phyloP scores from a whole-genome alignment of 305 asterid species.

The Rubia tinctorum region DNA sequence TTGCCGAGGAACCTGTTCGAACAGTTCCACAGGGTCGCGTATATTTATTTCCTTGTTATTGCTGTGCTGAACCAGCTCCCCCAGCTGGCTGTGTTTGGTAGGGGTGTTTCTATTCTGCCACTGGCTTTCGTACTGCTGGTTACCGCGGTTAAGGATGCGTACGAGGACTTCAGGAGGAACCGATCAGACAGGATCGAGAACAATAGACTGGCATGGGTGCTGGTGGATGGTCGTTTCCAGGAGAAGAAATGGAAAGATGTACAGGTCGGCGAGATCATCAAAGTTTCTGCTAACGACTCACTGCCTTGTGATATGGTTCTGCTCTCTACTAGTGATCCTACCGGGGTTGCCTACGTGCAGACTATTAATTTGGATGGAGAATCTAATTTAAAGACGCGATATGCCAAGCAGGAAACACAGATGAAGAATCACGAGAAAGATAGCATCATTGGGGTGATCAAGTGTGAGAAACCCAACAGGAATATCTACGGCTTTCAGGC shows the following conservation, averaged over 20 bases:
- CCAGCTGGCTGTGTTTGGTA: constrained; percentile 94
- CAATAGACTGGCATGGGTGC: constrained; percentile 65
- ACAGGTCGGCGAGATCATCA: constrained; percentile 76
- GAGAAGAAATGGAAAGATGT: constrained; percentile 83
- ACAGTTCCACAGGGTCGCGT: constrained; percentile 97
- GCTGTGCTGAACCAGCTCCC: constrained; percentile 98
- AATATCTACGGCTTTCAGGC: constrained; percentile 92
- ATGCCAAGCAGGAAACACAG: constrained; percentile 96
- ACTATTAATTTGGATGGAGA: constrained; percentile 97
- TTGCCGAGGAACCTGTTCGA: constrained; percentile 91
- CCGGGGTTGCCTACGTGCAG: constrained; percentile 92
- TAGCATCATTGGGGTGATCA: constrained; percentile 58
- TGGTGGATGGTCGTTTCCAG: constrained; percentile 46
- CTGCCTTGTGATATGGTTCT: constrained; percentile 99
- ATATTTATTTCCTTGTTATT: constrained; percentile 84
- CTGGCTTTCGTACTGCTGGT: constrained; percentile 81
- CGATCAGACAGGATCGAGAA: constrained; percentile 90
- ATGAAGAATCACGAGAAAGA: constrained; percentile 47
- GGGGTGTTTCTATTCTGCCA: constrained; percentile 83
- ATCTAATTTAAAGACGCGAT: constrained; percentile 90
- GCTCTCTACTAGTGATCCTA: constrained; percentile 81
- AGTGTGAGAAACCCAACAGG: constrained; percentile 95
- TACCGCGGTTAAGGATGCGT: constrained; percentile 88
- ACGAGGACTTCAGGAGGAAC: constrained; percentile 89
- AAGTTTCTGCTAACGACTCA: constrained; percentile 56